Base-by-base conservation (phyloP, 176 grass and related monocot genomes). In the Areca catechu region DNA sequence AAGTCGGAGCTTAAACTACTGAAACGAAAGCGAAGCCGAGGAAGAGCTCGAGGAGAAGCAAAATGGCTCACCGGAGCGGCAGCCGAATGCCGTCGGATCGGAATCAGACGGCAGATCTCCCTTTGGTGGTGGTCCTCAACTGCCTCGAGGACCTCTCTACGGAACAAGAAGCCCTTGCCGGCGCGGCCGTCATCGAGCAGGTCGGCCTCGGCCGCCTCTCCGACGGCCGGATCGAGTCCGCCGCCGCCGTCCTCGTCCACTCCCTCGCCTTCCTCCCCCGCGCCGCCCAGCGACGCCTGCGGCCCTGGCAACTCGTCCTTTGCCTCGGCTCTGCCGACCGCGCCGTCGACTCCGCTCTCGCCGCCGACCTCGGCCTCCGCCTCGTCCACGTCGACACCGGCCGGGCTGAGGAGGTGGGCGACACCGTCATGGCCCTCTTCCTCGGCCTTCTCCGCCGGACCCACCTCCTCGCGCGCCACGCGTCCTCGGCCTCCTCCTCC, bases 391-490 rank as follows among this genome's bases (percentile, higher is more conserved):
- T 96, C 29, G 92, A 96, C 65, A 77, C 86, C 50, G 79, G 79
- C 77, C 79, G 92, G 15, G 82, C 86, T 6, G 86, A 88, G 77
- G 92, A 96, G 86, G 83, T 96, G 14, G 86, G 86, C 27, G 92
- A 96, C 79, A 96, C 83, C 51, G 86, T 96, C 67, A 96, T 96
- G 92, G 92, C 92, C 28, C 86, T 96, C 43, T 74, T 96, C 67
- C 86, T 90, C 19, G 86, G 83, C 3, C 81, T 96, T 60, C 75
- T 96, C 22, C 83, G 86, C 49, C 69, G 87, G 25, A 96, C 86
- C 16, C 92, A 90, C 67, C 80, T 96, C 0, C 80, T 96, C 6
- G 84, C 92, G 14, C 80, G 83, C 49, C 79, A 87, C 24, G 79
- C 77, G 7, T 37, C 30, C 30, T 9, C 30, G 30, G 30, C 30